Percentiles rank a stretch among this genome's conserved stretches.
phyloP scores from a whole-genome alignment of 1,284 basidiomycete species.

The Ceratobasidium sp. region DNA sequence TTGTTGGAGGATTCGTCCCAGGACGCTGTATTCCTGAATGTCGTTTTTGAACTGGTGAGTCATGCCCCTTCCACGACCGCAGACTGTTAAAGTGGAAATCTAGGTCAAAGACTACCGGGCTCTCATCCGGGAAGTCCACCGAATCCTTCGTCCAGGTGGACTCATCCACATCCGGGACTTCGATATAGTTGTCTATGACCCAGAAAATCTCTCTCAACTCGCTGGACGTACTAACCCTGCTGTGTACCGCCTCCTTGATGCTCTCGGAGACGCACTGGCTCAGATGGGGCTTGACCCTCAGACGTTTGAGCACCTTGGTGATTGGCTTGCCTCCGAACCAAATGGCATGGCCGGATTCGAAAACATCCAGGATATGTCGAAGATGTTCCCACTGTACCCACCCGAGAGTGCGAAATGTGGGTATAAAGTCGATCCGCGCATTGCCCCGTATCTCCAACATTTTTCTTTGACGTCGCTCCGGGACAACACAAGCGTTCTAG shows the following conservation, averaged over 20 bases:
- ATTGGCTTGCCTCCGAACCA: slow-evolving; percentile 13
- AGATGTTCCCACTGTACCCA: slow-evolving; percentile 12
- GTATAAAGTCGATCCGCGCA: slow-evolving; percentile 1
- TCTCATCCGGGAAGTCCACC: slow-evolving; percentile 20
- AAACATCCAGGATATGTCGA: background rate
- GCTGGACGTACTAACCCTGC: background rate
- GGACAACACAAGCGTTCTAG: background rate
- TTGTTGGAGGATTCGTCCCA: slow-evolving; percentile 12
- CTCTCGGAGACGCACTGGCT: background rate
- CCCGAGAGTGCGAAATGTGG: background rate
- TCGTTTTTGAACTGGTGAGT: background rate
- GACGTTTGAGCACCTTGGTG: background rate
- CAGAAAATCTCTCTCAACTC: background rate
- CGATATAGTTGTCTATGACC: background rate
- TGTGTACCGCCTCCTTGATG: background rate
- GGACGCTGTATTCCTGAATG: slow-evolving; percentile 11
- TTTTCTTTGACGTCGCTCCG: background rate
- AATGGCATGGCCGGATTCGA: slow-evolving; percentile 7
- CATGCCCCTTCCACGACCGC: background rate
- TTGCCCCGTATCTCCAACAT: slow-evolving; percentile 1
- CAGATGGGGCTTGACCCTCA: slow-evolving; percentile 11
- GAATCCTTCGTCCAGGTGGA: slow-evolving; percentile 16
- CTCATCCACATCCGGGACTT: slow-evolving; percentile 24
- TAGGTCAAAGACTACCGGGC: slow-evolving; percentile 28
- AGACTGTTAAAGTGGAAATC: background rate